A percentile compares a stretch with the other conserved stretches of the same genome.
These are phyloP conservation scores for Ogataea philodendri DNA, from an alignment of 805 yeast species.

Conservation along the genomic window DNA sequence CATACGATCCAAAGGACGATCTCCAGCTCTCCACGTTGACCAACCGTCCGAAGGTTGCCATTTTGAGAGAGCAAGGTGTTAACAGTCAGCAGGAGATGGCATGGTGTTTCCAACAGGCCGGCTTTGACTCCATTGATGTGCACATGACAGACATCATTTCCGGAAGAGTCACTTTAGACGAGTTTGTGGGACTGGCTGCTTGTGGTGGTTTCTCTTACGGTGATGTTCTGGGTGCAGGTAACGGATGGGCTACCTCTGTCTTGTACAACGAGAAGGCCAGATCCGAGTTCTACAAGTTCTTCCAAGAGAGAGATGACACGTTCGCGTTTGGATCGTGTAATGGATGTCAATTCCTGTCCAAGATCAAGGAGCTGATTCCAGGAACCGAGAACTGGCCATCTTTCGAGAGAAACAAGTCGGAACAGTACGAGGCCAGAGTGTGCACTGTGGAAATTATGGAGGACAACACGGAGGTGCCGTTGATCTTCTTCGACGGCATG, in stretches of 20 bases:
- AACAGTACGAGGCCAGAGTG: conserved; percentile 96
- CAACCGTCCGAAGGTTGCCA: conserved; percentile 83
- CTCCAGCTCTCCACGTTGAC: conserved; percentile 38
- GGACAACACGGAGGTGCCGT: conserved; percentile 48
- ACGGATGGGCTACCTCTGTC: conserved; percentile 98
- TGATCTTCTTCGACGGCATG: conserved; percentile 85
- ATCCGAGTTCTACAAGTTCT: conserved; percentile 72
- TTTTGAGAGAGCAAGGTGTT: conserved; percentile 97
- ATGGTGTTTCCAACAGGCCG: conserved; percentile 92
- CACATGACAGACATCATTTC: conserved; percentile 91
- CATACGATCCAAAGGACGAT: conserved; percentile 60
- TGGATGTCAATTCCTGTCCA: conserved; percentile 94
- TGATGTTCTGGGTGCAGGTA: conserved; percentile 97
- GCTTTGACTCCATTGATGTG: conserved; percentile 90
- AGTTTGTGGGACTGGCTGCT: conserved; percentile 91
- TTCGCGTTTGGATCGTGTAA: conserved; percentile 98
- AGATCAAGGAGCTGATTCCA: conserved; percentile 82
- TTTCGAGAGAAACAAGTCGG: conserved; percentile 85
- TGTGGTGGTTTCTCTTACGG: conserved; percentile 99
- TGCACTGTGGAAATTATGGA: conserved; percentile 75
- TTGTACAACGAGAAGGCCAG: conserved; percentile 77
- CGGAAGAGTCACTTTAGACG: conserved; percentile 69
- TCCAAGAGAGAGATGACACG: conserved; percentile 83
- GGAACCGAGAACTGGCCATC: conserved; percentile 96
- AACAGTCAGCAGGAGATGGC: conserved; percentile 99